Percentiles rank a stretch among this genome's conserved stretches.
These are phyloP conservation scores for Didymella segeticola DNA, from an alignment of 2,329 filamentous ascomycete genomes.

Conservation along the genomic window DNA sequence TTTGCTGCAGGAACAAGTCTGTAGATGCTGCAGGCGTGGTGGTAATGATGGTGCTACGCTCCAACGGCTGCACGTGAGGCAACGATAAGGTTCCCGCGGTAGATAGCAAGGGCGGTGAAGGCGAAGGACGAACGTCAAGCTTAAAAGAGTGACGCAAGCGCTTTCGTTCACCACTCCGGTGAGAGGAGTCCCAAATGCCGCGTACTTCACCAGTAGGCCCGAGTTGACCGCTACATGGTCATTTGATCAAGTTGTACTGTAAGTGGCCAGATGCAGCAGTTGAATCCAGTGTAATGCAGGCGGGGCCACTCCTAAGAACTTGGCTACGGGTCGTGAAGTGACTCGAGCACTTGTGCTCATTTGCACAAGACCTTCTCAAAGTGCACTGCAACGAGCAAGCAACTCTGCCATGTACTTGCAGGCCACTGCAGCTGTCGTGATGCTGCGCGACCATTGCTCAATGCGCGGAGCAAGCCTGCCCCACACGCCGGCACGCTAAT, in stretches of 20 bases:
- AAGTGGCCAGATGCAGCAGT: neutral
- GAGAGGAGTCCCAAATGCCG: conserved; percentile 1
- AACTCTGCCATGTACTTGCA: neutral
- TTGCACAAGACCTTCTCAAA: neutral
- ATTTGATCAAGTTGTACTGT: conserved; percentile 10
- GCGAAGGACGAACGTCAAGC: conserved; percentile 5
- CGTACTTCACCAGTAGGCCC: neutral
- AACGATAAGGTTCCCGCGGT: conserved; percentile 11
- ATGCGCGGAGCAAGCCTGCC: conserved; percentile 3
- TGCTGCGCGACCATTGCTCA: conserved; percentile 2
- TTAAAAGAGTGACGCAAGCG: conserved; percentile 13
- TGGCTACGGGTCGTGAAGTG: neutral
- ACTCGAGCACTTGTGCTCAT: neutral
- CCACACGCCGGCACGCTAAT: conserved; percentile 15
- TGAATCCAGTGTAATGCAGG: neutral
- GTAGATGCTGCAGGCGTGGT: neutral
- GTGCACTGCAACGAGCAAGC: neutral
- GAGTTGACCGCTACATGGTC: conserved; percentile 10
- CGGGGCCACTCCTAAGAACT: neutral
- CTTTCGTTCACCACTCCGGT: conserved; percentile 10
- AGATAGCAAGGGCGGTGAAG: conserved; percentile 12
- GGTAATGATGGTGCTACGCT: neutral
- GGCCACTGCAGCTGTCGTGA: neutral
- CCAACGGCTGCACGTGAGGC: conserved; percentile 13
- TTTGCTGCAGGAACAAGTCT: conserved; percentile 5